A percentile compares a stretch with the other conserved stretches of the same genome.
Evolutionary conservation across 495 filamentous ascomycete species (phyloP).

Genomic region (Sporormia fimetaria): DNA sequence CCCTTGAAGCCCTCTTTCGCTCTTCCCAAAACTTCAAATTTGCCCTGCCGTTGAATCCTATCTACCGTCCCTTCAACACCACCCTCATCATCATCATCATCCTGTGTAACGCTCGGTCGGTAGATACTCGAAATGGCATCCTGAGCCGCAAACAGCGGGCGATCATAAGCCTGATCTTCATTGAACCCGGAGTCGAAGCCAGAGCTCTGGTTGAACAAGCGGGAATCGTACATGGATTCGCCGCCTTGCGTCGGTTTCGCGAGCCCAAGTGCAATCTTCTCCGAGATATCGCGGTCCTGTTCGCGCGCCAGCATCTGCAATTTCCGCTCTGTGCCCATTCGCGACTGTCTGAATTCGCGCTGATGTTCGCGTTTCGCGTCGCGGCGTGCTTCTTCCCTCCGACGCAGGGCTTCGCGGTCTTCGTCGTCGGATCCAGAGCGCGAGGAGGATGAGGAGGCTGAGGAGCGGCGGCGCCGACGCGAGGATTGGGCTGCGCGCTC

Average conservation of each 20-base stretch:
- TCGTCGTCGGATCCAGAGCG: conserved; percentile 42
- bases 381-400: conserved; percentile 60
- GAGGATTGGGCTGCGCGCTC: conserved; percentile 40
- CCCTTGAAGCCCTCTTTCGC: conserved; percentile 83
- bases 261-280: conserved; percentile 90
- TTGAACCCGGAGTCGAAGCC: conserved; percentile 89
- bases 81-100: conserved; percentile 67
- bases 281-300: conserved; percentile 92
- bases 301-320: conserved; percentile 88
- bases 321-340: conserved; percentile 86
- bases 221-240: conserved; percentile 93
- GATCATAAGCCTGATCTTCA: conserved; percentile 95
- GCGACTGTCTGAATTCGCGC: conserved; percentile 79
- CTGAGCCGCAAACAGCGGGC: conserved; percentile 91
- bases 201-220: conserved; percentile 86
- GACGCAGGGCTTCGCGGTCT: conserved; percentile 53
- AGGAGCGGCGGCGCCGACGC: conserved; percentile 2
- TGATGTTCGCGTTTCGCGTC: conserved; percentile 76
- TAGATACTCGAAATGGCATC: conserved; percentile 95
- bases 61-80: conserved; percentile 80
- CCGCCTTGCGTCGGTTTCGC: conserved; percentile 85
- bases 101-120: conserved; percentile 59
- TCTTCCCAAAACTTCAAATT: conserved; percentile 80
- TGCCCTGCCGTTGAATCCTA: conserved; percentile 67
- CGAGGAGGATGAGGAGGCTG: conserved; percentile 23